These are phyloP conservation scores for Annona squamosa DNA, from an alignment of 164 flowering plant genomes.

Conservation along the genomic window DNA sequence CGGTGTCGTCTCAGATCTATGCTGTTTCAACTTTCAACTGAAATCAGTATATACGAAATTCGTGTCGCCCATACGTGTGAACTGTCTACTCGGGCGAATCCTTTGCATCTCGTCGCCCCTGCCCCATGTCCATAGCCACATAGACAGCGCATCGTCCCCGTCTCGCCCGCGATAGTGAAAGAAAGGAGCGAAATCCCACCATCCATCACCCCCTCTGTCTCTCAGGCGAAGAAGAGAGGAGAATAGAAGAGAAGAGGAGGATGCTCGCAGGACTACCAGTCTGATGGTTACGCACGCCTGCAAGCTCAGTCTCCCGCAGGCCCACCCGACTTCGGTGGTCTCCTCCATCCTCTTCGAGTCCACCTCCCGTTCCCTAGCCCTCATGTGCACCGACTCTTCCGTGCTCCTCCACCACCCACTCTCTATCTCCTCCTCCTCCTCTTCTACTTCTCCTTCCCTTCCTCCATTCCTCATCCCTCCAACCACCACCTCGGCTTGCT, in stretches of 20 bases:
- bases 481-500: slow-evolving; percentile 47
- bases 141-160: neutral
- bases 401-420: slow-evolving; percentile 45
- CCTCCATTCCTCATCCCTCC: slow-evolving; percentile 38
- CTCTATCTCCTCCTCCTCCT: slow-evolving; percentile 20
- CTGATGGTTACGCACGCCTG: slow-evolving; percentile 33
- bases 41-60: no score
- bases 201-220: neutral
- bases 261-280: neutral
- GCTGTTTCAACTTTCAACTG: no score
- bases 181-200: neutral
- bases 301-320: slow-evolving; percentile 42
- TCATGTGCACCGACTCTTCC: slow-evolving; percentile 64
- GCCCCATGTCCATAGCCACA: no score
- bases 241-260: no score
- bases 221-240: neutral
- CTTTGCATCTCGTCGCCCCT: no score
- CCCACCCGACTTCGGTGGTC: slow-evolving; percentile 27
- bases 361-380: slow-evolving; percentile 50
- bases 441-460: slow-evolving; percentile 13
- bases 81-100: no score
- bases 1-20: no score
- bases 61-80: no score
- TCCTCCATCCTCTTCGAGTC: slow-evolving; percentile 62
- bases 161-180: neutral